Percentiles rank a stretch among this genome's conserved stretches.
Evolutionary conservation across 352 stramenopile species (phyloP).

Genomic region (Pythium monospermum): DNA sequence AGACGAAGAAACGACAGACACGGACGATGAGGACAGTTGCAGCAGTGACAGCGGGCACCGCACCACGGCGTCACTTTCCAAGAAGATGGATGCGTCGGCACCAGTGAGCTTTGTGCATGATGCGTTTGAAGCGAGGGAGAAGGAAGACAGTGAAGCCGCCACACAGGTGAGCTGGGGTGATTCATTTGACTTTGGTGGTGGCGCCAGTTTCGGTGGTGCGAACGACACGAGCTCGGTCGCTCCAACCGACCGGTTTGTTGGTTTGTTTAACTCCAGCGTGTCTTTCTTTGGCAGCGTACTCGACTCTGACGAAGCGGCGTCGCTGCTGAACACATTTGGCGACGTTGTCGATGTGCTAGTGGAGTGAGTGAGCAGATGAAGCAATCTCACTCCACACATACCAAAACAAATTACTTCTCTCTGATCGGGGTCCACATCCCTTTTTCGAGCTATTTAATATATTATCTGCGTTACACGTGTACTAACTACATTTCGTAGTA

Average conservation of each 20-base stretch:
- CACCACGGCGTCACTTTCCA: background rate
- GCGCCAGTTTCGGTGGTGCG: no score
- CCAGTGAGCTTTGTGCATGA: background rate
- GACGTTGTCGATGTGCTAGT: slow-evolving; percentile 67
- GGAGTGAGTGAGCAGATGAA: slow-evolving; percentile 23
- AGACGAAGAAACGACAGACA: slow-evolving; percentile 8
- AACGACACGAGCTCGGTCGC: background rate
- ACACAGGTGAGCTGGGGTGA: background rate
- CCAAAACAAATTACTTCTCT: background rate
- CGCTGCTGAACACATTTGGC: slow-evolving; percentile 65
- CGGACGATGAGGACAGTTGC: background rate
- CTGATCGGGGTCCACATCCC: background rate
- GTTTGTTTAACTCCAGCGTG: slow-evolving; percentile 39
- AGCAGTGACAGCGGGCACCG: background rate
- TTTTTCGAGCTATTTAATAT: slow-evolving; percentile 1
- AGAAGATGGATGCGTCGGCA: background rate
- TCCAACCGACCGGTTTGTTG: slow-evolving; percentile 1
- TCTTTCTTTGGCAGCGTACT: slow-evolving; percentile 50
- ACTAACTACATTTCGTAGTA: no score
- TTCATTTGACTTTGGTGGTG: no score
- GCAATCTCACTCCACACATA: background rate
- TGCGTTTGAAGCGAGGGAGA: background rate
- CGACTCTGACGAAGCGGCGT: slow-evolving; percentile 52
- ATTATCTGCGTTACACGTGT: background rate
- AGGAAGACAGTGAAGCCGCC: background rate